A percentile compares a stretch with the other conserved stretches of the same genome.
Conservation (phyloP, 768 basidiomycete species). For the Suillus fuscotomentosus region DNA sequence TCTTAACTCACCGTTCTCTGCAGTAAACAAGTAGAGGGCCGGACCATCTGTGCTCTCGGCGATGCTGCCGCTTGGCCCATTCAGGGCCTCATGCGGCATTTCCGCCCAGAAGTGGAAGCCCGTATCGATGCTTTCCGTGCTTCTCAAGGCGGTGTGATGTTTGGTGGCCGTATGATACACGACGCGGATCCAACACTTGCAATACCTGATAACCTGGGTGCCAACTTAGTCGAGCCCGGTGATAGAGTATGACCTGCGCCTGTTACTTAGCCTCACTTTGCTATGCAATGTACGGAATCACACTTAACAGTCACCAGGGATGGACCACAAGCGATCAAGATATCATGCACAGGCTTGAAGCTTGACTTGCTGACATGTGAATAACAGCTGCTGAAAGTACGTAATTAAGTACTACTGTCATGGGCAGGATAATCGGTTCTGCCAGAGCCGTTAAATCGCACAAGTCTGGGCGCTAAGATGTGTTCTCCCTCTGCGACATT, state of each 20-base stretch:
- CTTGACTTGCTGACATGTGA: background rate
- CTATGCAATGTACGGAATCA: background rate
- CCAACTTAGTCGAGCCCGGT: conserved; percentile 39
- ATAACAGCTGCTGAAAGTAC: background rate
- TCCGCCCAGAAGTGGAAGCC: conserved; percentile 91
- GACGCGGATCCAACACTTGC: conserved; percentile 71
- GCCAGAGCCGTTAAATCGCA: background rate
- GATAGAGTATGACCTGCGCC: conserved; percentile 24
- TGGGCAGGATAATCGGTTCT: background rate
- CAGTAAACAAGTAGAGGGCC: conserved; percentile 95
- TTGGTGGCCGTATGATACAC: conserved; percentile 77
- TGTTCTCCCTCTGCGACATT: background rate
- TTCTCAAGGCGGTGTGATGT: conserved; percentile 78
- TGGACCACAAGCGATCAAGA: background rate
- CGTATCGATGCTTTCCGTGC: conserved; percentile 80
- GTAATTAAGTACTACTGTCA: background rate
- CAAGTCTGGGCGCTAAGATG: background rate
- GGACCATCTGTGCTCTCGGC: conserved; percentile 95
- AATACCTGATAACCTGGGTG: conserved; percentile 73
- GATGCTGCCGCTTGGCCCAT: conserved; percentile 99
- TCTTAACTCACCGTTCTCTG: conserved; percentile 8
- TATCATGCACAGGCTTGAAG: background rate
- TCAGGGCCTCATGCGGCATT: conserved; percentile 96
- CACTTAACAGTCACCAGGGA: background rate
- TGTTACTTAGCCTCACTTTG: background rate